Evolutionary conservation across 2,329 filamentous ascomycete genomes (phyloP).

Genomic region (Raffaelea albimanens): DNA sequence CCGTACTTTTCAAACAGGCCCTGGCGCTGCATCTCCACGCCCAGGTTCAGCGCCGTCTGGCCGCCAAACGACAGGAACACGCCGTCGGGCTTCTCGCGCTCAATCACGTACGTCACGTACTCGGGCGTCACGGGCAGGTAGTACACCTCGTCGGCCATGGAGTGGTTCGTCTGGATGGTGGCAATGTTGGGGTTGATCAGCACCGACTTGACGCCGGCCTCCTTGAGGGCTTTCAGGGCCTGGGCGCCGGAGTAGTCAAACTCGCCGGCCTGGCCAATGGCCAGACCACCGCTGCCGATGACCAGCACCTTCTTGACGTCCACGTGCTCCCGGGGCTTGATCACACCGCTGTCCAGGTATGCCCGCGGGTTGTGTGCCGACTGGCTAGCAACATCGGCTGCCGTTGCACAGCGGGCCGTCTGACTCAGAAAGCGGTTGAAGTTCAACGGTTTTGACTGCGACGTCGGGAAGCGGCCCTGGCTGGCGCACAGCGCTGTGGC

Average conservation of each 20-base stretch:
- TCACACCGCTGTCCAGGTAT: conserved; percentile 79
- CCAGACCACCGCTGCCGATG: conserved; percentile 88
- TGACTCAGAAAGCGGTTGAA: conserved; percentile 30
- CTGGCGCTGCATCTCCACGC: conserved; percentile 94
- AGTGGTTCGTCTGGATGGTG: conserved; percentile 96
- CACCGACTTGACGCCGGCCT: conserved; percentile 95
- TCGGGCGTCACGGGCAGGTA: conserved; percentile 96
- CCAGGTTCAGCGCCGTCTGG: conserved; percentile 92
- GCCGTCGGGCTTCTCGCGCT: conserved; percentile 89
- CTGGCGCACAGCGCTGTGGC: too few relatives aligned
- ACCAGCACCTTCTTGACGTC: conserved; percentile 96
- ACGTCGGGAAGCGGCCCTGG: conserved; percentile 8
- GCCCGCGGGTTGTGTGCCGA: conserved; percentile 73
- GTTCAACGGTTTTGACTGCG: conserved; percentile 9
- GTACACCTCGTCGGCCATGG: conserved; percentile 97
- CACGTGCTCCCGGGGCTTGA: conserved; percentile 69
- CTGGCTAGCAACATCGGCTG: conserved; percentile 41
- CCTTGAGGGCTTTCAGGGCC: conserved; percentile 91
- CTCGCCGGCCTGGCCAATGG: conserved; percentile 95
- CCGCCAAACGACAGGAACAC: conserved; percentile 97
- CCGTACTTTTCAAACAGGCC: conserved; percentile 92
- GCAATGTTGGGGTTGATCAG: conserved; percentile 99
- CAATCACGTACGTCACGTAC: conserved; percentile 96
- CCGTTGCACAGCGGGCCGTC: conserved; percentile 35
- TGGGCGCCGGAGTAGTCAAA: conserved; percentile 98